These are phyloP conservation scores for Austroboletus rostrupii DNA, from an alignment of 1,284 basidiomycete species.

Conservation along the genomic window DNA sequence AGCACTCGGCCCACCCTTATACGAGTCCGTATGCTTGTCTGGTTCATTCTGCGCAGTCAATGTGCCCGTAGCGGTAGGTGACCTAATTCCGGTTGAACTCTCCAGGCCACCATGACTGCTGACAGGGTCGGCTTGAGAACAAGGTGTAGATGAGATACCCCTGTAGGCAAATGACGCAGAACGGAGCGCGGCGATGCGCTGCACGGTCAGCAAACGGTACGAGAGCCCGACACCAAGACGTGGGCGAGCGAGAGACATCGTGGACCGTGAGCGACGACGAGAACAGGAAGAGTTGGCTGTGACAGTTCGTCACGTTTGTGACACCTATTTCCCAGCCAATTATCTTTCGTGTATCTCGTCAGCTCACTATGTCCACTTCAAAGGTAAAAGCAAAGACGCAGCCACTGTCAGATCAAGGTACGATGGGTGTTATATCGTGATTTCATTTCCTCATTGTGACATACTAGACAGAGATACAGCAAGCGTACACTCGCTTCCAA, in stretches of 20 bases:
- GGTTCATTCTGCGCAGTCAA: slow-evolving; percentile 41
- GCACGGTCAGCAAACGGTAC: slow-evolving; percentile 26
- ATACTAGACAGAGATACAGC: slow-evolving; percentile 71
- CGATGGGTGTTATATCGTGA: slow-evolving; percentile 16
- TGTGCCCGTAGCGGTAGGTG: slow-evolving; percentile 37
- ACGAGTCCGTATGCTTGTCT: slow-evolving; percentile 58
- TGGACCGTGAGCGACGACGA: slow-evolving; percentile 24
- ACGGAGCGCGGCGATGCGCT: slow-evolving; percentile 28
- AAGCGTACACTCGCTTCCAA: slow-evolving; percentile 71
- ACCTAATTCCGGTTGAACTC: slow-evolving; percentile 27
- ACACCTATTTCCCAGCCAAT: slow-evolving; percentile 44
- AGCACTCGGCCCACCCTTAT: slow-evolving; percentile 79
- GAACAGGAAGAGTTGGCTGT: slow-evolving; percentile 17
- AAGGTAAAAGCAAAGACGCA: slow-evolving; percentile 56
- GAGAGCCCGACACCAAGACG: slow-evolving; percentile 32
- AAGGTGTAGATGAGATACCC: slow-evolving; percentile 22
- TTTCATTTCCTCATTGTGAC: slow-evolving; percentile 32
- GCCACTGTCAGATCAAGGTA: slow-evolving; percentile 67
- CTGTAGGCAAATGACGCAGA: slow-evolving; percentile 44
- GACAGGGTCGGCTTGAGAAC: slow-evolving; percentile 20
- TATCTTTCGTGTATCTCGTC: slow-evolving; percentile 40
- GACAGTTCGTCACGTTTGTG: slow-evolving; percentile 38
- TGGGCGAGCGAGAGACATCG: slow-evolving; percentile 48
- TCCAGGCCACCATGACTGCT: slow-evolving; percentile 19
- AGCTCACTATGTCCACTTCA: slow-evolving; percentile 29